These are phyloP conservation scores for Kodamaea sp. DNA, from an alignment of 1,139 yeast genomes.

Conservation along the genomic window DNA sequence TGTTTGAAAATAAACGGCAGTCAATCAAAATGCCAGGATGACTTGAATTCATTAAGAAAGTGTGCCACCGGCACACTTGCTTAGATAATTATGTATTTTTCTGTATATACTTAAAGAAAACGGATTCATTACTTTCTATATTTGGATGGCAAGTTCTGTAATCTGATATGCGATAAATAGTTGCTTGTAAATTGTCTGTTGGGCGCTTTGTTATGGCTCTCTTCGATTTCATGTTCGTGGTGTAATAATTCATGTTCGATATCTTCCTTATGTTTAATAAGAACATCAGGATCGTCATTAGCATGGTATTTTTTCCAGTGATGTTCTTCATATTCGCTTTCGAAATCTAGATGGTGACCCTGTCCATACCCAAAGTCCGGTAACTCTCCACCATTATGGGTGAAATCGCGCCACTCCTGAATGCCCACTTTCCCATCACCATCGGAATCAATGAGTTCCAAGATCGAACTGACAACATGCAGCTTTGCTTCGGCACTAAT, in stretches of 20 bases:
- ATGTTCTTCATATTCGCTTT: conserved; percentile 87
- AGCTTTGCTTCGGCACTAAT: conserved; percentile 56
- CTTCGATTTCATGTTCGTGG: conserved; percentile 81
- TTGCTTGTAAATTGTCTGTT: conserved; percentile 18
- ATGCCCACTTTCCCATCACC: conserved; percentile 61
- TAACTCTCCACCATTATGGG: conserved; percentile 60
- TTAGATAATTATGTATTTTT: conserved; percentile 1
- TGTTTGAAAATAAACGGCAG: conserved; percentile 46
- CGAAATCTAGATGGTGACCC: conserved; percentile 97
- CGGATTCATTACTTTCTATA: neutral
- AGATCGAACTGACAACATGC: conserved; percentile 53
- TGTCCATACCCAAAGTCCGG: conserved; percentile 95
- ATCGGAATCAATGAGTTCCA: conserved; percentile 60
- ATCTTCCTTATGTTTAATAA: conserved; percentile 80
- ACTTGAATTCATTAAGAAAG: conserved; percentile 30
- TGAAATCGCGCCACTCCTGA: conserved; percentile 71
- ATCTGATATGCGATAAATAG: conserved; percentile 32
- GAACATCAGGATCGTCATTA: conserved; percentile 77
- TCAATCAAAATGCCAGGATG: conserved; percentile 21
- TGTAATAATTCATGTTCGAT: conserved; percentile 85
- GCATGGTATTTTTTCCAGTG: conserved; percentile 90
- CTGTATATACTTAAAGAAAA: neutral
- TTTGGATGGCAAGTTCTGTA: conserved; percentile 37
- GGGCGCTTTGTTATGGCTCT: conserved; percentile 51
- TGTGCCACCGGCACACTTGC: conserved; percentile 33